Base-by-base conservation (phyloP, 1,284 basidiomycete species). In the Tilletia setariae region DNA sequence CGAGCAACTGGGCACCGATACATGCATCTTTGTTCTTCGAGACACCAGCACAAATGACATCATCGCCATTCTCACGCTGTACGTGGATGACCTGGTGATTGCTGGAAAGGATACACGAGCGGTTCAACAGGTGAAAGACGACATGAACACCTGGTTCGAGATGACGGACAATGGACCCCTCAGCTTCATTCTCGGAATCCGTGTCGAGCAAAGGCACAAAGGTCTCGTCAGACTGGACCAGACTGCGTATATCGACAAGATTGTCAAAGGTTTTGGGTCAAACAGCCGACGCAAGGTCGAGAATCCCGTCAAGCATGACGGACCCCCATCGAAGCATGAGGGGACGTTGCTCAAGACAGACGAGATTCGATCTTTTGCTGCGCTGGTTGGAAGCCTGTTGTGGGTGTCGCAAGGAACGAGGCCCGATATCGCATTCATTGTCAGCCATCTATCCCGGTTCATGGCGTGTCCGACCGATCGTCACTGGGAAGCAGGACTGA, bases 231-330 rank as follows among this genome's bases (percentile, higher is more conserved):
- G 23, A 19, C 25, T 56, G 19, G 6, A 8, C 11, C 53, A 56
- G 53, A 56, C 53, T 7, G n/a, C 53, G 7, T 56, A 56, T 28
- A 56, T 56, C 25, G 53, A 56, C n/a, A n/a, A n/a, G n/a, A n/a
- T n/a, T n/a, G n/a, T n/a, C n/a, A n/a, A n/a, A n/a, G n/a, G n/a
- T n/a, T n/a, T n/a, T n/a, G n/a, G n/a, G n/a, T n/a, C n/a, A n/a
- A n/a, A n/a, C n/a, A n/a, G n/a, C n/a, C n/a, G n/a, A n/a, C n/a
- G n/a, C n/a, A n/a, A n/a, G n/a, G n/a, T n/a, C n/a, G n/a, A n/a
- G n/a, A n/a, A n/a, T n/a, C n/a, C n/a, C n/a, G n/a, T n/a, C n/a
- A n/a, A n/a, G n/a, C n/a, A n/a, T n/a, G n/a, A n/a, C n/a, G n/a
- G n/a, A n/a, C n/a, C n/a, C n/a, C n/a, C n/a, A n/a, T n/a, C n/a